These are phyloP conservation scores for Suillus variegatus DNA, from an alignment of 768 basidiomycete genomes.

Conservation along the genomic window DNA sequence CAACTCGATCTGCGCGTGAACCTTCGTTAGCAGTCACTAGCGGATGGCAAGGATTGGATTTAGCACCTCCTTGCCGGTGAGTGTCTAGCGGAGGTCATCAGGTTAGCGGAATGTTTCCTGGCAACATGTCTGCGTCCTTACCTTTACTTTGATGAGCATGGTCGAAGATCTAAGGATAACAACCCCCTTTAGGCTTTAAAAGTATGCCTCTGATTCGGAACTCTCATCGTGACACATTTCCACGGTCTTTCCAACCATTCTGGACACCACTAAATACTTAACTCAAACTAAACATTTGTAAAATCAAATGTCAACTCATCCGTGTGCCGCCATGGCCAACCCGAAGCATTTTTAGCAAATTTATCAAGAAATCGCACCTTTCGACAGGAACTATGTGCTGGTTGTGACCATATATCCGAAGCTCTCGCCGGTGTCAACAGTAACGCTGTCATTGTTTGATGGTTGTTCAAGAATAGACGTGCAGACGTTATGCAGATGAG, in stretches of 20 bases:
- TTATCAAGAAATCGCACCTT: no score
- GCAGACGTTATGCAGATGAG: no score
- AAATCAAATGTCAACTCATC: no score
- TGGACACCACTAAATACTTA: no score
- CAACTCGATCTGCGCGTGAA: constrained; percentile 73
- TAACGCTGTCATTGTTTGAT: no score
- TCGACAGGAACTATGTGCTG: no score
- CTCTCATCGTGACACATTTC: background rate
- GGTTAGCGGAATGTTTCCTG: constrained; percentile 2
- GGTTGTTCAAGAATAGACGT: no score
- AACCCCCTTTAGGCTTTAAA: background rate
- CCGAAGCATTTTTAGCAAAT: no score
- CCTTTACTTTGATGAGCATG: constrained; percentile 94
- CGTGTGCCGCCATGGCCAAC: no score
- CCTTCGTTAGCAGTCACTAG: constrained; percentile 14
- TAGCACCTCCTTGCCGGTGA: constrained; percentile 94
- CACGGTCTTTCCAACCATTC: background rate
- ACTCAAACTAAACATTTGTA: no score
- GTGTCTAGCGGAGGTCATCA: constrained; percentile 54
- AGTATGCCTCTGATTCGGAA: background rate
- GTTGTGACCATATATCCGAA: no score
- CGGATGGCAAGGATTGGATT: background rate
- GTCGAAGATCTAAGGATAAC: constrained; percentile 4
- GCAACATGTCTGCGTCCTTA: constrained; percentile 27
- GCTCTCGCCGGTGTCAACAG: no score